Evolutionary conservation across 805 yeast species (phyloP).

Genomic region (Lipomyces spencermartinsiae): DNA sequence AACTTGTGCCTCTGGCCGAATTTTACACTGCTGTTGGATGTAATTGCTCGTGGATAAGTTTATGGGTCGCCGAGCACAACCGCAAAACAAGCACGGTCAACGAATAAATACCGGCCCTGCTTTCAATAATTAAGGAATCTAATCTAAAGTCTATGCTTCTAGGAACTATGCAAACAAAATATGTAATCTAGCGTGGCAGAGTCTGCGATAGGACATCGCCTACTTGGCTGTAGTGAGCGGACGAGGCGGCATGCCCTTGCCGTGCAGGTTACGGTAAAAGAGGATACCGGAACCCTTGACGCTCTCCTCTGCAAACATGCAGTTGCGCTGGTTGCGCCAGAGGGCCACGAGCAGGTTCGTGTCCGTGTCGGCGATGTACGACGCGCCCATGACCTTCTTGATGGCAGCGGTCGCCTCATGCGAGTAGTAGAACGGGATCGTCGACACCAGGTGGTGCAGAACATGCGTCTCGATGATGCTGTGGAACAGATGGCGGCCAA

Average conservation of each 20-base stretch:
- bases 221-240: background rate
- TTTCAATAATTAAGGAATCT: background rate
- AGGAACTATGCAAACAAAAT: conserved; percentile 3
- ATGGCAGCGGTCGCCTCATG: conserved; percentile 64
- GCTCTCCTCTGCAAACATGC: conserved; percentile 75
- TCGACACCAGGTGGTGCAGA: conserved; percentile 79
- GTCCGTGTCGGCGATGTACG: conserved; percentile 66
- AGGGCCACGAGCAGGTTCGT: conserved; percentile 77
- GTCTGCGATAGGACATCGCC: background rate
- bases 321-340: conserved; percentile 61
- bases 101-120: background rate
- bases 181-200: background rate
- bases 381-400: conserved; percentile 83
- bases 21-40: too few relatives aligned
- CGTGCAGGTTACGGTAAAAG: conserved; percentile 78
- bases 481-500: conserved; percentile 81
- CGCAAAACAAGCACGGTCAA: background rate
- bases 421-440: conserved; percentile 85
- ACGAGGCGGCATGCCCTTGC: conserved; percentile 52
- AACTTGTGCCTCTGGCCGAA: too few relatives aligned
- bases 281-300: conserved; percentile 65
- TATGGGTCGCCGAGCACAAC: too few relatives aligned
- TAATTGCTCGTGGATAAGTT: too few relatives aligned
- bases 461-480: conserved; percentile 92
- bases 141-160: conserved; percentile 8